Evolutionary conservation across 2,329 filamentous ascomycete genomes (phyloP).

Genomic region (Hirsutella thompsonii): DNA sequence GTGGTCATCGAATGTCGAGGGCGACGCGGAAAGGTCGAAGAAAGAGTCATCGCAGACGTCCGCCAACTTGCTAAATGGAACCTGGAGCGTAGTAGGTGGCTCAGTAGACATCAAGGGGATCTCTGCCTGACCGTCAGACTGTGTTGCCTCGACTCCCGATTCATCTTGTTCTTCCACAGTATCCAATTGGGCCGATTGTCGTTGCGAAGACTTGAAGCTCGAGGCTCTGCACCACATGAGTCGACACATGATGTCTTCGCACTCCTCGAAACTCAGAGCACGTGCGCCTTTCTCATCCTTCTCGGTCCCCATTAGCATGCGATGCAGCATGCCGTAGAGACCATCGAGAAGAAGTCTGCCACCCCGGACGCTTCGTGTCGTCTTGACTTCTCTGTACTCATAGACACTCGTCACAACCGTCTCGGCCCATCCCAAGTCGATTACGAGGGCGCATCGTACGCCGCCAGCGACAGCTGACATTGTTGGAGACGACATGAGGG

Average conservation of each 20-base stretch:
- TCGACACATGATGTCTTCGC: constrained; percentile 64
- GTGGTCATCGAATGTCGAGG: constrained; percentile 65
- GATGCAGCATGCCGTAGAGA: constrained; percentile 49
- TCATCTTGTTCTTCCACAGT: constrained; percentile 49
- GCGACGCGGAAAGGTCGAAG: constrained; percentile 43
- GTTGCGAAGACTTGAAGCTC: constrained; percentile 16
- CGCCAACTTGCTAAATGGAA: constrained; percentile 59
- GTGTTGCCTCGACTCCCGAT: constrained; percentile 21
- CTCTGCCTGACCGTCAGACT: constrained; percentile 17
- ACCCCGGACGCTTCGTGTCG: constrained; percentile 58
- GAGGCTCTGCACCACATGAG: constrained; percentile 59
- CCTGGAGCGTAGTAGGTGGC: constrained; percentile 40
- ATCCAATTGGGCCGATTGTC: constrained; percentile 24
- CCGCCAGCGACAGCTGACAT: constrained; percentile 69
- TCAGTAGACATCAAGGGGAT: constrained; percentile 33
- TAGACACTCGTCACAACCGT: constrained; percentile 77
- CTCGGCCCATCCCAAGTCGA: constrained; percentile 90
- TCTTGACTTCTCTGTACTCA: constrained; percentile 73
- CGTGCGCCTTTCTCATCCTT: constrained; percentile 16
- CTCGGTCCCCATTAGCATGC: constrained; percentile 15
- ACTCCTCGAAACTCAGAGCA: constrained; percentile 58
- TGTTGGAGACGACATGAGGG: constrained; percentile 64
- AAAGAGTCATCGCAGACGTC: constrained; percentile 65
- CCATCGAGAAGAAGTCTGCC: constrained; percentile 59
- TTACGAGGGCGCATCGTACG: constrained; percentile 68